A percentile compares a stretch with the other conserved stretches of the same genome.
These are phyloP conservation scores for Cladosporium sp. DNA, from an alignment of 2,329 filamentous ascomycete species.

Conservation along the genomic window DNA sequence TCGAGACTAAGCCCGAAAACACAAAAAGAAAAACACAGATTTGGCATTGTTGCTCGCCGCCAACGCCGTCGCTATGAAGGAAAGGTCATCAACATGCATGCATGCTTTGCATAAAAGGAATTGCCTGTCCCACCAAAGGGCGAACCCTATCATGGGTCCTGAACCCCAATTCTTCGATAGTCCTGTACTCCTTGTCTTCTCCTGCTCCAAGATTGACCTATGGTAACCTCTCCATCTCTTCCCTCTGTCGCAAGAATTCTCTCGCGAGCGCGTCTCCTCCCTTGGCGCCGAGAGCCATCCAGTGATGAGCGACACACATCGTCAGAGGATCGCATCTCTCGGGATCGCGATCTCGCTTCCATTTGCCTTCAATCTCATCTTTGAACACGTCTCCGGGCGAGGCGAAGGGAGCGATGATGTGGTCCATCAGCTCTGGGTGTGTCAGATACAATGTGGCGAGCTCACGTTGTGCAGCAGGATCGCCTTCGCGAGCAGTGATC, in stretches of 20 bases:
- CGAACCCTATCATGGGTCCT: not conserved
- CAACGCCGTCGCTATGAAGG: not conserved
- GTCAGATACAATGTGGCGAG: constrained; percentile 90
- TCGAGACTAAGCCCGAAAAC: not conserved
- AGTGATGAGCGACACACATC: constrained; percentile 93
- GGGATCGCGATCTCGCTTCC: constrained; percentile 55
- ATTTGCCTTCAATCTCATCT: constrained; percentile 70
- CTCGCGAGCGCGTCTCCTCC: constrained; percentile 84
- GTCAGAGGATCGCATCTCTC: constrained; percentile 73
- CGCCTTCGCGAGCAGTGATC: constrained; percentile 89
- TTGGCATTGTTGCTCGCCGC: not conserved
- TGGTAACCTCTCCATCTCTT: constrained; percentile 58
- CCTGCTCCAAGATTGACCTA: constrained; percentile 20
- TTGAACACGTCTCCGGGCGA: constrained; percentile 88
- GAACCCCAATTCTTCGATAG: not conserved
- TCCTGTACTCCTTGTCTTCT: not conserved
- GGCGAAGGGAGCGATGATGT: constrained; percentile 77
- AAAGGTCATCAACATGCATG: not conserved
- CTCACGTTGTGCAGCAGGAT: constrained; percentile 84
- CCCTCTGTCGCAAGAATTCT: constrained; percentile 71
- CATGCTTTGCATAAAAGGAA: not conserved
- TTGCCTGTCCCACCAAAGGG: not conserved
- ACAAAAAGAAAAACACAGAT: not conserved
- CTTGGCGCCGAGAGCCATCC: constrained; percentile 85
- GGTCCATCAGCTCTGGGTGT: constrained; percentile 76